Conservation (phyloP, 306 rosid species). For the Clitoria ternatea region DNA sequence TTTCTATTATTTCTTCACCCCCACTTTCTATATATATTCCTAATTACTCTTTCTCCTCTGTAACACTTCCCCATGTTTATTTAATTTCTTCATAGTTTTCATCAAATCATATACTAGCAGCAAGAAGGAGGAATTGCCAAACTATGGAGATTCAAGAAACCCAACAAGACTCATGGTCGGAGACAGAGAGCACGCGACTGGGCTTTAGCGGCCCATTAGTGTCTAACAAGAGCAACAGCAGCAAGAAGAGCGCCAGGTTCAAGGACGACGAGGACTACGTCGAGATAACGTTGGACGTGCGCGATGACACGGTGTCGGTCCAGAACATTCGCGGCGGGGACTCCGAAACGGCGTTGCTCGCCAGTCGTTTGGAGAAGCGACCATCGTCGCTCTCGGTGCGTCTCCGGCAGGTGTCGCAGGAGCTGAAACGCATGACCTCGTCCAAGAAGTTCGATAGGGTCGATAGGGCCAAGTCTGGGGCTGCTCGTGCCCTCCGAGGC, state of each 20-base stretch:
- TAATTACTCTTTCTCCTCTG: neutral
- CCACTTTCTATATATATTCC: neutral
- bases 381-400: slow-evolving; percentile 46
- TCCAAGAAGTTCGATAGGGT: slow-evolving; percentile 47
- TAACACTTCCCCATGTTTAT: no score
- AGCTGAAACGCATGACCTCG: slow-evolving; percentile 68
- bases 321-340: slow-evolving; percentile 73
- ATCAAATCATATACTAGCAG: no score
- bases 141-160: slow-evolving; percentile 75
- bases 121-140: no score
- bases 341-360: slow-evolving; percentile 56
- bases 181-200: slow-evolving; percentile 46
- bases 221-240: slow-evolving; percentile 38
- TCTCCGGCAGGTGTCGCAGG: slow-evolving; percentile 73
- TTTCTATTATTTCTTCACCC: neutral
- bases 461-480: slow-evolving; percentile 71
- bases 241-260: slow-evolving; percentile 53
- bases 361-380: slow-evolving; percentile 53
- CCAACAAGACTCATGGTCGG: slow-evolving; percentile 46
- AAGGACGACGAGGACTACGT: slow-evolving; percentile 59
- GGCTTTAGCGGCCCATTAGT: slow-evolving; percentile 64
- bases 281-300: slow-evolving; percentile 74
- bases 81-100: no score
- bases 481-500: slow-evolving; percentile 71
- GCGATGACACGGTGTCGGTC: slow-evolving; percentile 60